Evolutionary conservation across 2,329 filamentous ascomycete species (phyloP).

Genomic region (Thielaviopsis populi): DNA sequence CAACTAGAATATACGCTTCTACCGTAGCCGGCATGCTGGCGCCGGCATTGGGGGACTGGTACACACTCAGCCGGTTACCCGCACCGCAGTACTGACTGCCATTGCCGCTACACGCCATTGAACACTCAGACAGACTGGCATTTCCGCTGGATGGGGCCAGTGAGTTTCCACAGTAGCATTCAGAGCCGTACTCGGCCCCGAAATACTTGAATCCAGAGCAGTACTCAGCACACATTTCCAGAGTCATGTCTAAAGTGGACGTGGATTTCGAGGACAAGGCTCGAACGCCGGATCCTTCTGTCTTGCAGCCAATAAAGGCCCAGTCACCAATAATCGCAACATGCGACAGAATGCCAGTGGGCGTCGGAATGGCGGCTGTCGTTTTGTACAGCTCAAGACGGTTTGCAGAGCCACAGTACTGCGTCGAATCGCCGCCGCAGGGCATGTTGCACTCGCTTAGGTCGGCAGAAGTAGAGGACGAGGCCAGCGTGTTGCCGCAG

Average conservation of each 20-base stretch:
- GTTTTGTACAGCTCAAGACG: slow-evolving; percentile 32
- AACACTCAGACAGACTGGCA: slow-evolving; percentile 24
- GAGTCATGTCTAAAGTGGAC: slow-evolving; percentile 23
- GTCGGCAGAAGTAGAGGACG: slow-evolving; percentile 22
- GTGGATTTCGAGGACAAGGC: slow-evolving; percentile 24
- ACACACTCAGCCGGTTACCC: slow-evolving; percentile 24
- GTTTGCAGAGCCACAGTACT: slow-evolving; percentile 31
- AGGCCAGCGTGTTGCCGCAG: slow-evolving; percentile 31
- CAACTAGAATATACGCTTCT: slow-evolving; percentile 24
- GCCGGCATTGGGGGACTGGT: slow-evolving; percentile 21
- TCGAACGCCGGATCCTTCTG: slow-evolving; percentile 25
- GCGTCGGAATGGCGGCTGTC: slow-evolving; percentile 21
- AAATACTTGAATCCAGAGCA: slow-evolving; percentile 29
- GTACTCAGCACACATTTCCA: slow-evolving; percentile 24
- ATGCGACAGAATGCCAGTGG: slow-evolving; percentile 23
- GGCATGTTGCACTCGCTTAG: slow-evolving; percentile 26
- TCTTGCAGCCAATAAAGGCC: slow-evolving; percentile 29
- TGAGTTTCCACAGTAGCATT: slow-evolving; percentile 27
- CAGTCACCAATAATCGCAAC: slow-evolving; percentile 26
- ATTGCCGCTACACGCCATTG: slow-evolving; percentile 25
- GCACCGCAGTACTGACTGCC: slow-evolving; percentile 25
- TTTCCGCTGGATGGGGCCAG: slow-evolving; percentile 21
- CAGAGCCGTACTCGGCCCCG: slow-evolving; percentile 27
- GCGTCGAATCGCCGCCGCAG: slow-evolving; percentile 28
- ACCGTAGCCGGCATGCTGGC: slow-evolving; percentile 24